Evolutionary conservation across 1,284 basidiomycete genomes (phyloP), one percentile per base, ranked within the genome.

Genomic region (Lignosus rhinocerotis): DNA sequence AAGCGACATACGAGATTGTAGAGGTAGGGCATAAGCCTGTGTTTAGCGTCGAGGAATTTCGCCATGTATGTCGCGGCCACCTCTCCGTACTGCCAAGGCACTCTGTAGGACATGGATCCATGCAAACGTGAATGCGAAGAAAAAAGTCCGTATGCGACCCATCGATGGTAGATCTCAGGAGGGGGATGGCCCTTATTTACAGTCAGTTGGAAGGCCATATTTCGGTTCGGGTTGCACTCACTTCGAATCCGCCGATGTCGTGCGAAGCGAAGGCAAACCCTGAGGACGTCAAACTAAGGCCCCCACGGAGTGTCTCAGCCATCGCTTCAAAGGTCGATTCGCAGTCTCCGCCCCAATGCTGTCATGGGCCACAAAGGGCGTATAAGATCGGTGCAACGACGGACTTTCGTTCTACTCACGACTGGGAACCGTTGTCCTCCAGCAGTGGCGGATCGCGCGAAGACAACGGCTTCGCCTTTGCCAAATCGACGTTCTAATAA

Each of bases 301-400:
- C 82, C 7, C 89, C 88, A 6, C 88, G 80, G 42, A 90, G 74
- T 0, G 86, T 83, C 73, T 91, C 88, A 0, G 85, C 85, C 88
- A 92, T 91, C 6, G 87, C 89, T 68, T 89, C 87, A 73, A 83
- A 90, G 0, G 87, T 88, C 12, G 85, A 87, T 70, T 90, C 88
- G 71, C 87, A 90, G 63, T 92, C 88, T 2, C 88, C 88, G 33
- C 88, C 87, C 88, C 88, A 90, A 67, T 88, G 85, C 72, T 86
- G 25, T 6, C 6, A 3, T n/a, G 12, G 25, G 25, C 25, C 8
- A 74, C 36, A 32, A 14, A 44, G 19, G 8, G 10, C 10, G 21
- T 16, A 11, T 12, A 1, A 51, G 9, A 19, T 4, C 6, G 1
- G 9, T 16, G 16, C 11, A 3, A 11, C 6, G 6, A 31, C 17